phyloP scores from a whole-genome alignment of 768 basidiomycete genomes.

The Amanita rubescens region DNA sequence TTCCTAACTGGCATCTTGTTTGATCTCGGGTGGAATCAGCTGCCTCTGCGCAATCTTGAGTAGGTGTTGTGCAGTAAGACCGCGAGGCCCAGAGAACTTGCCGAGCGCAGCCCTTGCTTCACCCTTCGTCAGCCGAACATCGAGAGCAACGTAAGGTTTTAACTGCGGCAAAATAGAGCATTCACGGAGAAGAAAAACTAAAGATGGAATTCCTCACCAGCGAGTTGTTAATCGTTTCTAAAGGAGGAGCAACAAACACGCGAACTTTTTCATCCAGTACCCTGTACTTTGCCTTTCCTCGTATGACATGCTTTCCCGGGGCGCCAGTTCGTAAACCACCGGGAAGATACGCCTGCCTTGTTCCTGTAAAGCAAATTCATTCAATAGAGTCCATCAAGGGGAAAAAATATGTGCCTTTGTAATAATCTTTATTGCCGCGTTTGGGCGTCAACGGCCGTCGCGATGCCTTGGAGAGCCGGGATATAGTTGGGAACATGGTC shows the following conservation, averaged over 20 bases:
- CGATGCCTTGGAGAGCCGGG: constrained; percentile 76
- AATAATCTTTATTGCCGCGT: constrained; percentile 90
- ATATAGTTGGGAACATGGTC: constrained; percentile 68
- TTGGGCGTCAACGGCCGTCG: constrained; percentile 79
- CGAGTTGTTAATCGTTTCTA: constrained; percentile 52
- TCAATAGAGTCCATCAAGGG: not conserved
- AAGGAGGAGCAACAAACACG: constrained; percentile 74
- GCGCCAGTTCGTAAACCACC: constrained; percentile 85
- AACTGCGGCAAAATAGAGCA: constrained; percentile 33
- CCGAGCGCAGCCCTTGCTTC: constrained; percentile 31
- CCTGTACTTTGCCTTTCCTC: constrained; percentile 74
- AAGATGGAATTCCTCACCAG: constrained; percentile 34
- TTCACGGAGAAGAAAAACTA: not conserved
- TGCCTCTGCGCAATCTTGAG: constrained; percentile 30
- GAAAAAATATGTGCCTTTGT: constrained; percentile 64
- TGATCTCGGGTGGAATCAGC: constrained; percentile 1
- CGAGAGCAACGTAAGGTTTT: constrained; percentile 58
- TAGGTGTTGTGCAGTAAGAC: constrained; percentile 37
- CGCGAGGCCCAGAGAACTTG: constrained; percentile 29
- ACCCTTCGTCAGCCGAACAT: constrained; percentile 30
- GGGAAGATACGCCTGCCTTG: constrained; percentile 74
- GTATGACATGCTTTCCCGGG: constrained; percentile 75
- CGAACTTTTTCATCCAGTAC: constrained; percentile 79
- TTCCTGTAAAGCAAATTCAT: constrained; percentile 42
- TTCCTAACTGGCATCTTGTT: no score